These are phyloP conservation scores for Boletus sensibilis DNA, from an alignment of 768 basidiomycete genomes.

Conservation along the genomic window DNA sequence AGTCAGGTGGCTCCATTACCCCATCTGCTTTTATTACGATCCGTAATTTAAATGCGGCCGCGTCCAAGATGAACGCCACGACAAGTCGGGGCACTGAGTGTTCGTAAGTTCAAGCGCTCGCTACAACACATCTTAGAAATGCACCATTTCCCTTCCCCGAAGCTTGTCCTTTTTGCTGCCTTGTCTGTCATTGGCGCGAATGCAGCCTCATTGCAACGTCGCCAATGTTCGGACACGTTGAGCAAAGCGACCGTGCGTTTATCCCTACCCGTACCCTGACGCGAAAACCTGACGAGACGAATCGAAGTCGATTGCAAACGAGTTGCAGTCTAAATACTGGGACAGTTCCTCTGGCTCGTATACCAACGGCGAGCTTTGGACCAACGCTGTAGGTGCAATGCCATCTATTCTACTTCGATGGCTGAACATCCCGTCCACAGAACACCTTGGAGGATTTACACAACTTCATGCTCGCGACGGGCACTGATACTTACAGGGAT, in stretches of 20 bases:
- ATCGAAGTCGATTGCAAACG: slow-evolving; percentile 25
- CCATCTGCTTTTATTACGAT: no score
- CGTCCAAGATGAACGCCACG: neutral
- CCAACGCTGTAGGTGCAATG: slow-evolving; percentile 45
- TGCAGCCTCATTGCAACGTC: neutral
- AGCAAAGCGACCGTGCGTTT: slow-evolving; percentile 12
- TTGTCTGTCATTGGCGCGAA: slow-evolving; percentile 1
- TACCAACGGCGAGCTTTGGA: slow-evolving; percentile 54
- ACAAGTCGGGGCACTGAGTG: neutral
- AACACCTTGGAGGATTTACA: slow-evolving; percentile 58
- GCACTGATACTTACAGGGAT: slow-evolving; percentile 36
- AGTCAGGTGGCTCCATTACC: no score
- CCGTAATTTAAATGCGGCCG: no score
- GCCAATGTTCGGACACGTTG: slow-evolving; percentile 10
- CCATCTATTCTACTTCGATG: neutral
- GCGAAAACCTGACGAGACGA: neutral
- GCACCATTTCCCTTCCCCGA: neutral
- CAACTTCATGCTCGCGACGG: slow-evolving; percentile 55
- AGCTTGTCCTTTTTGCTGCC: neutral
- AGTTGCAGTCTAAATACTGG: slow-evolving; percentile 40
- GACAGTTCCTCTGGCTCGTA: slow-evolving; percentile 40
- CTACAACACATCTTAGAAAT: neutral
- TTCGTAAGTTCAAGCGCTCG: neutral
- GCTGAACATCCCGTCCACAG: slow-evolving; percentile 27
- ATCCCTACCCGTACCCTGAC: neutral